These are phyloP conservation scores for Lophium mytilinum DNA, from an alignment of 495 filamentous ascomycete genomes.

Conservation along the genomic window DNA sequence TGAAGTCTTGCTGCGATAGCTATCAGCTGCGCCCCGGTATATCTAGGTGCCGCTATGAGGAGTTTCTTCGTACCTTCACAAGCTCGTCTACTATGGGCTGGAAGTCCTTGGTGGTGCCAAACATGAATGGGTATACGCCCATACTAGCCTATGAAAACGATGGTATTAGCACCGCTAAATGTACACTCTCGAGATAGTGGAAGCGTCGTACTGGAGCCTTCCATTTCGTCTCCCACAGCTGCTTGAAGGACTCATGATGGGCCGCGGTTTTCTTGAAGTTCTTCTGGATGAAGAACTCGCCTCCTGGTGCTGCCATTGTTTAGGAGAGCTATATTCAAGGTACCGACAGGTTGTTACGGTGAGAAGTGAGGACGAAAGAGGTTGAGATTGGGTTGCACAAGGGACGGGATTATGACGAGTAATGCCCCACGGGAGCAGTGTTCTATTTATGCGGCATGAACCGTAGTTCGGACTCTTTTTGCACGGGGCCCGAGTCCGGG, in stretches of 20 bases:
- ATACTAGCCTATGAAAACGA: constrained; percentile 41
- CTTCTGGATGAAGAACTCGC: constrained; percentile 33
- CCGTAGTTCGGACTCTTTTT: no score
- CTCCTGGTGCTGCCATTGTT: constrained; percentile 27
- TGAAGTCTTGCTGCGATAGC: constrained; percentile 42
- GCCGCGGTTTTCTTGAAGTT: constrained; percentile 35
- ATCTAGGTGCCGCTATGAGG: not conserved
- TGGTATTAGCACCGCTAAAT: not conserved
- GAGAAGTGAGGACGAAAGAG: no score
- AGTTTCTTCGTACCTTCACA: constrained; percentile 40
- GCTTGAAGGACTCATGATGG: constrained; percentile 65
- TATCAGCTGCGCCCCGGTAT: constrained; percentile 1
- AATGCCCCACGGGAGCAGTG: no score
- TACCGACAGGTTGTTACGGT: no score
- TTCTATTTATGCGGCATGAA: no score
- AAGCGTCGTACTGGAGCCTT: constrained; percentile 49
- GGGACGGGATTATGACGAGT: no score
- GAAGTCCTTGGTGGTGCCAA: constrained; percentile 62
- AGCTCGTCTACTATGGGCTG: constrained; percentile 59
- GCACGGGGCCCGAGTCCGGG: no score
- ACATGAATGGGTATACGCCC: constrained; percentile 73
- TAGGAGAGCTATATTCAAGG: no score
- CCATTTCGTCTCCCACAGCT: constrained; percentile 78
- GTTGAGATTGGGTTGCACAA: no score
- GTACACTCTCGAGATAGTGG: not conserved